These are phyloP conservation scores for Pisolithus sp. DNA, from an alignment of 768 basidiomycete species.

Conservation along the genomic window DNA sequence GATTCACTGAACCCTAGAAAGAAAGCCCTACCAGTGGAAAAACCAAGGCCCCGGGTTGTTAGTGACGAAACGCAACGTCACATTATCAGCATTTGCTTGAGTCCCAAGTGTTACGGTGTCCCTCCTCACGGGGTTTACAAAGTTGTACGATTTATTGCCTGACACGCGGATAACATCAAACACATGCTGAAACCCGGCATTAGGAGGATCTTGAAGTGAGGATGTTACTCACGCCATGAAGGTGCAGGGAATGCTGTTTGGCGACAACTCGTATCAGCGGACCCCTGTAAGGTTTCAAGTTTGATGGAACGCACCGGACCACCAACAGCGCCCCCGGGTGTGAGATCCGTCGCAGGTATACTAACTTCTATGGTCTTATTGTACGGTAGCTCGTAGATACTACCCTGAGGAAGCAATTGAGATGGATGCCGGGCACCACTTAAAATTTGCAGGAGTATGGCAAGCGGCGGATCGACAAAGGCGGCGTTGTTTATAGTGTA, in stretches of 20 bases:
- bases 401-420: slow-evolving; percentile 9
- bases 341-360: slow-evolving; percentile 11
- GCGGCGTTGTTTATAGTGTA: slow-evolving; percentile 7
- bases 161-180: slow-evolving; percentile 37
- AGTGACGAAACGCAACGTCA: slow-evolving; percentile 55
- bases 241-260: slow-evolving; percentile 16
- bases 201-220: not conserved
- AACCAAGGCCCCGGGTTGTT: slow-evolving; percentile 44
- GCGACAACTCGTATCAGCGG: not conserved
- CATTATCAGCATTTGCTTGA: slow-evolving; percentile 28
- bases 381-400: slow-evolving; percentile 11
- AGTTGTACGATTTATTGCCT: slow-evolving; percentile 35
- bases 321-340: slow-evolving; percentile 22
- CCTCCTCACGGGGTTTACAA: slow-evolving; percentile 44
- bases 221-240: slow-evolving; percentile 14
- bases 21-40: slow-evolving; percentile 16
- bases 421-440: slow-evolving; percentile 9
- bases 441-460: slow-evolving; percentile 21
- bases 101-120: slow-evolving; percentile 36
- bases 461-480: slow-evolving; percentile 6
- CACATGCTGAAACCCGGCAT: slow-evolving; percentile 23
- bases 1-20: not conserved
- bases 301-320: slow-evolving; percentile 18
- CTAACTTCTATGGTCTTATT: slow-evolving; percentile 14
- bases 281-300: not conserved